Base-by-base conservation (phyloP, 2,329 filamentous ascomycete genomes). In the Neopestalotiopsis sp. region DNA sequence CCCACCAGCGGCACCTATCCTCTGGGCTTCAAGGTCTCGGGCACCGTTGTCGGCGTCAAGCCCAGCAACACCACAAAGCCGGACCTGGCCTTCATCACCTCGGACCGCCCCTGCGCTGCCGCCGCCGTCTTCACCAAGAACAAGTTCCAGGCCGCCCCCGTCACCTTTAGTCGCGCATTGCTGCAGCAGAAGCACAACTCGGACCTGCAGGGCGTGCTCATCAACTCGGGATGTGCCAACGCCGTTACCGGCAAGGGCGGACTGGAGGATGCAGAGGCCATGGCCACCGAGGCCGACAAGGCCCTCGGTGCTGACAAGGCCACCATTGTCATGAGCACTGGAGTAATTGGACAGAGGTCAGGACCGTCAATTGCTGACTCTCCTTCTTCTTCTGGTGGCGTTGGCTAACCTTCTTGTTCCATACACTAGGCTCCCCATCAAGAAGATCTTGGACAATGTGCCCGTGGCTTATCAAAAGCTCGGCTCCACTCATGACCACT, bases 311-410 rank as follows among this genome's bases (percentile, higher is more conserved):
- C 83, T 64, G 74, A 76, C 17, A 82, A 85, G 67, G 85, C 85
- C 73, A 96, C 94, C n/a, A 86, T 99, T 62, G 95, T 98, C 71
- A 98, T 99, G 96, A 98, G 94, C 79, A 99, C 96, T 2, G 96
- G 96, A 67, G 96, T 99, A 59, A 99, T 99, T 78, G 96, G 96
- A 9, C 95, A 98, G 82, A 90, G 93, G 91, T 91, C 79, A 82
- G 72, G 45, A 20, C 5, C 3, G 40, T 38, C 2, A 62, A n/a
- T 17, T 53, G 67, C 32, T 53, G 58, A 28, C 24, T 28, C 24
- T 28, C 40, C 53, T 61, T 62, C 20, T 6, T 38, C 34, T 28
- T 6, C 34, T 38, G 34, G 34, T 10, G 34, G 5, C 34, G 34
- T 10, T 38, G 34, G 5, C 34, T 38, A 38, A 38, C 34, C 34